These are phyloP conservation scores for Bothia castanella DNA, from an alignment of 1,284 basidiomycete genomes.

Conservation along the genomic window DNA sequence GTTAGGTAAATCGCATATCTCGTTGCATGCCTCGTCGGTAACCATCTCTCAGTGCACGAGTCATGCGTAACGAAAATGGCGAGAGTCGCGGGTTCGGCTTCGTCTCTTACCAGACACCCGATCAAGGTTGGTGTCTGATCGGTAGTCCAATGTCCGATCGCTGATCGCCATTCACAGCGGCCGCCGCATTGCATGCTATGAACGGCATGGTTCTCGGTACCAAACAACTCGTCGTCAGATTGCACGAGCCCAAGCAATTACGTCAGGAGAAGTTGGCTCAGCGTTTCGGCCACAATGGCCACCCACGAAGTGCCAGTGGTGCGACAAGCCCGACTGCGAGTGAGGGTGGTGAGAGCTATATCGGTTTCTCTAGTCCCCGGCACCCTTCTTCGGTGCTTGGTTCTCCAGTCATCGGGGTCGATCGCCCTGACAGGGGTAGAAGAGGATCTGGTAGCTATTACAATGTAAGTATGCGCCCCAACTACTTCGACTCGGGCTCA, in stretches of 20 bases:
- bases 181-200: slow-evolving; percentile 73
- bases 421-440: slow-evolving; percentile 59
- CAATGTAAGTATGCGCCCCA: slow-evolving; percentile 45
- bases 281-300: slow-evolving; percentile 70
- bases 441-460: slow-evolving; percentile 81
- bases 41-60: slow-evolving; percentile 64
- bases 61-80: slow-evolving; percentile 86
- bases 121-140: slow-evolving; percentile 58
- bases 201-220: slow-evolving; percentile 67
- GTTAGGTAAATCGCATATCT: slow-evolving; percentile 57
- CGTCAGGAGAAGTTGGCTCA: slow-evolving; percentile 84
- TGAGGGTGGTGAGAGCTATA: slow-evolving; percentile 70
- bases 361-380: slow-evolving; percentile 70
- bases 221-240: slow-evolving; percentile 79
- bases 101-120: slow-evolving; percentile 81
- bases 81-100: slow-evolving; percentile 94
- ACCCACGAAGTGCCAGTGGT: slow-evolving; percentile 71
- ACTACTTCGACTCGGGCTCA: slow-evolving; percentile 2
- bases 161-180: slow-evolving; percentile 41
- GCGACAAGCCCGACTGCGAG: slow-evolving; percentile 78
- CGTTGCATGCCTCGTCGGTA: background rate
- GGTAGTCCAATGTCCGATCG: background rate
- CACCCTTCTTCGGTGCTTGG: slow-evolving; percentile 47
- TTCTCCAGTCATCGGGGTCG: slow-evolving; percentile 51
- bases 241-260: slow-evolving; percentile 87